Conservation (phyloP, 2,329 filamentous ascomycete genomes). For the Neocatenulostroma microsporum region DNA sequence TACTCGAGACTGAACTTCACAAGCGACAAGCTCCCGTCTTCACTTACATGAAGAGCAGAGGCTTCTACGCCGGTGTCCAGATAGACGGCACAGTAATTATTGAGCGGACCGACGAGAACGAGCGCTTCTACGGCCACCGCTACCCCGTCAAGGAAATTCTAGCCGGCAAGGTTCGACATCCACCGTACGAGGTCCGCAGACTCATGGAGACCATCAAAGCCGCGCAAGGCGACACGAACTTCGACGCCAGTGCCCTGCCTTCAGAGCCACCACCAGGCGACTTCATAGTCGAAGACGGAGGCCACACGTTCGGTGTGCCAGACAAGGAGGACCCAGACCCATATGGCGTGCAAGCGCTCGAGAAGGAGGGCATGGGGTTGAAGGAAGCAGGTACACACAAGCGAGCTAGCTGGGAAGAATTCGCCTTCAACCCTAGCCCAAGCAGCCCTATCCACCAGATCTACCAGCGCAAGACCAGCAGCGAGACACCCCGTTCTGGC, state of each 20-base stretch:
- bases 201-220: slow-evolving; percentile 79
- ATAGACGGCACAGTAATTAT: slow-evolving; percentile 82
- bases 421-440: slow-evolving; percentile 71
- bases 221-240: slow-evolving; percentile 73
- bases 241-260: slow-evolving; percentile 61
- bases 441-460: slow-evolving; percentile 61
- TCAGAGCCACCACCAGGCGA: slow-evolving; percentile 71
- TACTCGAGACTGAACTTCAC: slow-evolving; percentile 61
- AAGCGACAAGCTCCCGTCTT: slow-evolving; percentile 65
- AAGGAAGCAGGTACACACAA: slow-evolving; percentile 75
- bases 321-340: slow-evolving; percentile 78
- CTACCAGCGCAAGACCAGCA: slow-evolving; percentile 56
- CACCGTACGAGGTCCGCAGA: slow-evolving; percentile 49
- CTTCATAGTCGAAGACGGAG: slow-evolving; percentile 46
- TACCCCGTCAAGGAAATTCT: slow-evolving; percentile 57
- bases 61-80: slow-evolving; percentile 79
- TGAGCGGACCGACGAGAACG: slow-evolving; percentile 81
- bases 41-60: slow-evolving; percentile 82
- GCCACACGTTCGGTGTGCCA: slow-evolving; percentile 65
- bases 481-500: slow-evolving; percentile 24
- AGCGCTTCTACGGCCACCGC: slow-evolving; percentile 68
- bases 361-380: slow-evolving; percentile 82
- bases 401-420: slow-evolving; percentile 67
- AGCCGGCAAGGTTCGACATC: slow-evolving; percentile 50
- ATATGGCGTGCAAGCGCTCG: slow-evolving; percentile 82